phyloP scores from a whole-genome alignment of 371 early-diverging fungal genomes.

The Nematocida displodere region DNA sequence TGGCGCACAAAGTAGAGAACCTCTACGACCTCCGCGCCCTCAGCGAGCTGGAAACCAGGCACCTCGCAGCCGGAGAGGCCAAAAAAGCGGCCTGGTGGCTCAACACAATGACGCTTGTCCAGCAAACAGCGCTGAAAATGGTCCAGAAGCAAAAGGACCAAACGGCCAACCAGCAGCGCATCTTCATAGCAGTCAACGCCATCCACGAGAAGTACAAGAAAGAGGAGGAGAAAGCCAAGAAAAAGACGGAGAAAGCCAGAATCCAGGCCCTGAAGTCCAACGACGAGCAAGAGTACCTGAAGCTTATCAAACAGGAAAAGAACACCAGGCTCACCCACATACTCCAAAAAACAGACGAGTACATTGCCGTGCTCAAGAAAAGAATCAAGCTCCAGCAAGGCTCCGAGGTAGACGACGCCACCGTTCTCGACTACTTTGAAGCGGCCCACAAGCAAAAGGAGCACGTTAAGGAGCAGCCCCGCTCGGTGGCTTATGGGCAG shows the following conservation, averaged over 20 bases:
- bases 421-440: constrained; percentile 31
- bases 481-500: constrained; percentile 37
- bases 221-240: constrained; percentile 44
- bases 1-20: constrained; percentile 33
- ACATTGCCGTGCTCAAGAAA: constrained; percentile 36
- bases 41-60: constrained; percentile 35
- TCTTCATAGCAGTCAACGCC: constrained; percentile 44
- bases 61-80: constrained; percentile 40
- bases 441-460: constrained; percentile 34
- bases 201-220: constrained; percentile 49
- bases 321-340: constrained; percentile 39
- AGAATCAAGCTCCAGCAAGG: constrained; percentile 45
- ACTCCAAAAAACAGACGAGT: constrained; percentile 45
- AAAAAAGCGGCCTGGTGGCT: constrained; percentile 49
- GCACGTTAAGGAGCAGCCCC: constrained; percentile 39
- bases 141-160: constrained; percentile 39
- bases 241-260: constrained; percentile 42
- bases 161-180: constrained; percentile 40
- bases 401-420: background rate
- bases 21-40: constrained; percentile 37
- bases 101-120: constrained; percentile 4
- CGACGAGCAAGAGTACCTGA: constrained; percentile 50
- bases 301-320: constrained; percentile 41
- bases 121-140: constrained; percentile 22
- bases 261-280: constrained; percentile 49